A percentile compares a stretch with the other conserved stretches of the same genome.
phyloP scores from a whole-genome alignment of 805 yeast species.

The Debaryomyces hansenii region DNA sequence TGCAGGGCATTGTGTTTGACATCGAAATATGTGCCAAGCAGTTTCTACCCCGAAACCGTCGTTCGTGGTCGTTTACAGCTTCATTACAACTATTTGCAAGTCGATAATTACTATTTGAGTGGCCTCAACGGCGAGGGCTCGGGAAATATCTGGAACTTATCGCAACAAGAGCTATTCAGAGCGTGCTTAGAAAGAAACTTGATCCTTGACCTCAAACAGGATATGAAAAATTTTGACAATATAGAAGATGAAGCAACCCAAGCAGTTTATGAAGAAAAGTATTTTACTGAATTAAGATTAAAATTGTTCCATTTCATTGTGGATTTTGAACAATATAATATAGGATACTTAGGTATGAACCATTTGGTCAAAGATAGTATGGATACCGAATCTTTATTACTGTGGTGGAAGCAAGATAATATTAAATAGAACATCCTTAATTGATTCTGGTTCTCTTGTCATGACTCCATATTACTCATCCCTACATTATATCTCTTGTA shows the following conservation, averaged over 20 bases:
- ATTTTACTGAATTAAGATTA: slow-evolving; percentile 30
- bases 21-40: slow-evolving; percentile 40
- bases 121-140: slow-evolving; percentile 28
- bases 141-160: slow-evolving; percentile 47
- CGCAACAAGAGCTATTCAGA: slow-evolving; percentile 49
- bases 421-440: not conserved
- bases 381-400: not conserved
- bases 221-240: slow-evolving; percentile 20
- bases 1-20: slow-evolving; percentile 37
- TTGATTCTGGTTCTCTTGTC: not conserved
- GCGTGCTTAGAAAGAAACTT: slow-evolving; percentile 60
- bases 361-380: slow-evolving; percentile 9
- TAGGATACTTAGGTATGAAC: slow-evolving; percentile 36
- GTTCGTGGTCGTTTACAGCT: slow-evolving; percentile 36
- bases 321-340: slow-evolving; percentile 40
- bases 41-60: slow-evolving; percentile 36
- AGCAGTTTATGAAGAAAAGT: slow-evolving; percentile 11
- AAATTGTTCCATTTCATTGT: slow-evolving; percentile 40
- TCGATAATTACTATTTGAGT: slow-evolving; percentile 51
- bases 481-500: too few species aligned
- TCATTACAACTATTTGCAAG: slow-evolving; percentile 44
- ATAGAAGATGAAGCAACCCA: slow-evolving; percentile 14
- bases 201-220: slow-evolving; percentile 31
- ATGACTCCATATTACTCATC: too few species aligned
- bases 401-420: slow-evolving; percentile 2